A percentile compares a stretch with the other conserved stretches of the same genome.
Evolutionary conservation across 805 yeast genomes (phyloP).

Genomic region (Candida pseudofarinosa): DNA sequence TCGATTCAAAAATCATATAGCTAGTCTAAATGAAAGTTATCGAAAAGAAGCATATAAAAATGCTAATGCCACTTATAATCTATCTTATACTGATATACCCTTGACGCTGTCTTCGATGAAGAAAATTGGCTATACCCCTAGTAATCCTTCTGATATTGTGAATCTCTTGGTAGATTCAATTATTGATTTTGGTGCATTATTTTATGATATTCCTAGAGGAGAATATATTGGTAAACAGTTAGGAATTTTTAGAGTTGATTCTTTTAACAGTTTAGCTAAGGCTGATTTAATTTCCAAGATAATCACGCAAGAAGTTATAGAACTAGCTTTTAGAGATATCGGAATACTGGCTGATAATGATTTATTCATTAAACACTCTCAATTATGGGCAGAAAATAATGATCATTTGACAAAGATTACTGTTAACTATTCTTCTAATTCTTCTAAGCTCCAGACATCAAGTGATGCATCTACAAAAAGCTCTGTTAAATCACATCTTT

Average conservation of each 20-base stretch:
- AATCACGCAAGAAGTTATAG: conserved; percentile 46
- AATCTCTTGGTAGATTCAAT: conserved; percentile 28
- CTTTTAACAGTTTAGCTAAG: conserved; percentile 46
- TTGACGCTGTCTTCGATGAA: conserved; percentile 28
- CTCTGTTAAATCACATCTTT: conserved; percentile 30
- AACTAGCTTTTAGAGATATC: conserved; percentile 42
- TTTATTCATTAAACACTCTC: conserved; percentile 35
- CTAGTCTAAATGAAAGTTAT: conserved; percentile 27
- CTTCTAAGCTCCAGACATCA: conserved; percentile 38
- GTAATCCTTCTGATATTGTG: conserved; percentile 31
- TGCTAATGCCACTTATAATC: conserved; percentile 4
- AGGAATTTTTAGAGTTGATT: conserved; percentile 49
- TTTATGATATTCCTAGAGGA: conserved; percentile 32
- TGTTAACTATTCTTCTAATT: conserved; percentile 33
- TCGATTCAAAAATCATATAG: conserved; percentile 32
- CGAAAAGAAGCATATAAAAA: conserved; percentile 9
- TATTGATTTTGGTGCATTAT: conserved; percentile 44
- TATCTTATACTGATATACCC: conserved; percentile 27
- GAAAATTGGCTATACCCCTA: conserved; percentile 30
- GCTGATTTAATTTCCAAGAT: conserved; percentile 47
- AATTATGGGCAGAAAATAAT: conserved; percentile 48
- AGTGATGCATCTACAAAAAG: conserved; percentile 36
- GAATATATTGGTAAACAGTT: conserved; percentile 43
- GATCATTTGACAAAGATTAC: conserved; percentile 35
- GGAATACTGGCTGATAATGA: conserved; percentile 31